phyloP scores from a whole-genome alignment of 371 early-diverging fungal genomes.

The Mortierella sp. region DNA sequence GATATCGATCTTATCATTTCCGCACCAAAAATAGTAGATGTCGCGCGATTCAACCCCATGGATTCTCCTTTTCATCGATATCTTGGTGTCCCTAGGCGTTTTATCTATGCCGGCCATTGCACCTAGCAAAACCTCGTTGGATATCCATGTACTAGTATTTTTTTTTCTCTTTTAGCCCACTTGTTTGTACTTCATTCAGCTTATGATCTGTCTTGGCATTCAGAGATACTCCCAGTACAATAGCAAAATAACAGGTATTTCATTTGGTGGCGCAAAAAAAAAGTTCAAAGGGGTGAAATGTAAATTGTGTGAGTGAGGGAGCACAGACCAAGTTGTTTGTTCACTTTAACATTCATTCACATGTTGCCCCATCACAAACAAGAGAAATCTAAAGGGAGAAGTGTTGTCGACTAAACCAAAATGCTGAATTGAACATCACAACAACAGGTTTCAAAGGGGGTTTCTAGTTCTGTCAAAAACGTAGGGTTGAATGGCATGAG shows the following conservation, averaged over 20 bases:
- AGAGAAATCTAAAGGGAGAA: neutral
- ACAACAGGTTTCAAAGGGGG: neutral
- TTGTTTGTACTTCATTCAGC: neutral
- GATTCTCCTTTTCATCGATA: neutral
- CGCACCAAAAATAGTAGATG: neutral
- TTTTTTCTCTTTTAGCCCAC: neutral
- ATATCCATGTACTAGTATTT: no score
- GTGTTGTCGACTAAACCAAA: neutral
- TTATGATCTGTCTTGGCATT: conserved; percentile 2
- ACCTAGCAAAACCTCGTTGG: no score
- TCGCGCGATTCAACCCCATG: neutral
- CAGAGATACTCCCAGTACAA: neutral
- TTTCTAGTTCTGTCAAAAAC: neutral
- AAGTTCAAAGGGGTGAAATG: neutral
- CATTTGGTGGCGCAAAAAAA: conserved; percentile 4
- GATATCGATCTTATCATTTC: neutral
- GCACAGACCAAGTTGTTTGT: conserved; percentile 43
- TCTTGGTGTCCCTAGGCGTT: no score
- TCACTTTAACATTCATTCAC: conserved; percentile 52
- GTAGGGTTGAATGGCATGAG: neutral
- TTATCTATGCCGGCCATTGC: no score
- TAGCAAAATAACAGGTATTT: neutral
- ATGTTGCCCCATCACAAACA: conserved; percentile 43
- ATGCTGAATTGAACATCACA: neutral
- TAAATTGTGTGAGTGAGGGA: neutral